These are phyloP conservation scores for Inosperma sp. DNA, from an alignment of 768 basidiomycete genomes.

Conservation along the genomic window DNA sequence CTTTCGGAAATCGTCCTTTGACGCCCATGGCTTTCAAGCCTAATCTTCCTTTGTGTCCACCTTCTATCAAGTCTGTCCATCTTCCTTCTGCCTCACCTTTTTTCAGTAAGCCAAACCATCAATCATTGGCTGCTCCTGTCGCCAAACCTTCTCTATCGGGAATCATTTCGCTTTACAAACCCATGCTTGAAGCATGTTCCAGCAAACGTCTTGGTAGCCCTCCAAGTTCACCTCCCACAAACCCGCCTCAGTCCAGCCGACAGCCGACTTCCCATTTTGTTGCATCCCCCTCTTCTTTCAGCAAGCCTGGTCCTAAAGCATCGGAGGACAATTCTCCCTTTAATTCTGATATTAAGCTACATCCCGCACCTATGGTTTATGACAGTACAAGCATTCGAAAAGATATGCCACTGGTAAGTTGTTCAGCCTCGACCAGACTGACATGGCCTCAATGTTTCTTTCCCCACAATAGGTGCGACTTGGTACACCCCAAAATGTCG, in stretches of 20 bases:
- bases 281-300: background rate
- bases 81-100: background rate
- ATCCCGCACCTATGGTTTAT: background rate
- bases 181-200: background rate
- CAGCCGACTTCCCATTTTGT: background rate
- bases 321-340: constrained; percentile 20
- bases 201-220: background rate
- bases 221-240: background rate
- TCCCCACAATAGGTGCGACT: background rate
- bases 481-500: background rate
- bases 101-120: background rate
- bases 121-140: no score
- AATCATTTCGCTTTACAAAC: background rate
- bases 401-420: background rate
- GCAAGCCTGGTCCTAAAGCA: background rate
- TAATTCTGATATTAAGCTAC: constrained; percentile 26
- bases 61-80: background rate
- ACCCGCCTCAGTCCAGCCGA: background rate
- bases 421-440: background rate
- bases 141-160: no score
- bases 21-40: no score
- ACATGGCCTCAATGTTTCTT: background rate
- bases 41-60: no score
- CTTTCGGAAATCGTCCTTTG: no score
- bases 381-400: background rate